Evolutionary conservation across 1,284 basidiomycete species (phyloP).

Genomic region (Athelia sp.): DNA sequence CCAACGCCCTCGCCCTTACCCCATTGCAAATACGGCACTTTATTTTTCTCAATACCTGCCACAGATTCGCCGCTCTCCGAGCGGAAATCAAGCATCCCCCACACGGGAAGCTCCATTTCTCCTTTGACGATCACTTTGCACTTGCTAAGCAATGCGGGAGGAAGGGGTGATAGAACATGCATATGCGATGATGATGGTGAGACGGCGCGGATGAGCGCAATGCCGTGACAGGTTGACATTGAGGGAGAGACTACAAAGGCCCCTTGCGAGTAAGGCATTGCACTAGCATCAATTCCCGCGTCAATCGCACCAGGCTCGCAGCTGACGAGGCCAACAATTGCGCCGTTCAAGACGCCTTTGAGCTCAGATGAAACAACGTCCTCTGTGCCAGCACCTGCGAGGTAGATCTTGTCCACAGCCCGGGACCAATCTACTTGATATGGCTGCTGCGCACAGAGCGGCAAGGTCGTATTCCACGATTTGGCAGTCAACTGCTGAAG

Average conservation of each 20-base stretch:
- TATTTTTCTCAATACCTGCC: too few relatives aligned
- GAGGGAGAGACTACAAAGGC: conserved; percentile 46
- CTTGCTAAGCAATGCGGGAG: conserved; percentile 34
- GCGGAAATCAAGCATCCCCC: too few relatives aligned
- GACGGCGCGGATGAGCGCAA: conserved; percentile 70
- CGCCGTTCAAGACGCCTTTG: conserved; percentile 71
- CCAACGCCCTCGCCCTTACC: too few relatives aligned
- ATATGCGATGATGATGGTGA: conserved; percentile 35
- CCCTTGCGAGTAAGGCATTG: conserved; percentile 55
- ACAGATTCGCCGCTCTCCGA: too few relatives aligned
- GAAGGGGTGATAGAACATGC: conserved; percentile 76
- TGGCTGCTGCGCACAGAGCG: conserved; percentile 65
- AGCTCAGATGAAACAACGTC: conserved; percentile 70
- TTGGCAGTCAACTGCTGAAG: conserved; percentile 29
- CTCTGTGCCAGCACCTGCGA: conserved; percentile 69
- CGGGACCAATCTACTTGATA: conserved; percentile 56
- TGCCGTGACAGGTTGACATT: conserved; percentile 58
- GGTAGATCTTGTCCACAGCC: conserved; percentile 56
- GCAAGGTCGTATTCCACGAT: conserved; percentile 65
- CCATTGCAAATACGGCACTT: too few relatives aligned
- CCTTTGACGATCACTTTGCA: conserved; percentile 39
- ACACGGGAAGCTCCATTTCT: too few relatives aligned
- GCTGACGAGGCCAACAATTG: conserved; percentile 71
- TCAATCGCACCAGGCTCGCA: conserved; percentile 38
- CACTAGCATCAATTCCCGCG: conserved; percentile 1